Percentiles rank a stretch among this genome's conserved stretches.
Evolutionary conservation across 306 rosid genomes (phyloP).

Genomic region (Leucaena leucocephala): DNA sequence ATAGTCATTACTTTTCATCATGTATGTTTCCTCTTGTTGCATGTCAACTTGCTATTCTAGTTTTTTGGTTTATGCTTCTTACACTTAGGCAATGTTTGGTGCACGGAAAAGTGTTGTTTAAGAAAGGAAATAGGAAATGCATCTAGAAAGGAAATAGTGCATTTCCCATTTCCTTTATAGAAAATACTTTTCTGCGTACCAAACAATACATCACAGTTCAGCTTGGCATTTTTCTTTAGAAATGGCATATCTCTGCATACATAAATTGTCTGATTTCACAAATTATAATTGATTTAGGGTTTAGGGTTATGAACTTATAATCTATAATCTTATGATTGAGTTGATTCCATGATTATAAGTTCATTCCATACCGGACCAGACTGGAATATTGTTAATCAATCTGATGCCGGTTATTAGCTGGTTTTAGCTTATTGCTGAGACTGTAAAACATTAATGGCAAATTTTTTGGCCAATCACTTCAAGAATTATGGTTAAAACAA

Average conservation of each 20-base stretch:
- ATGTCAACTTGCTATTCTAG: background rate
- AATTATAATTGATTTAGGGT: background rate
- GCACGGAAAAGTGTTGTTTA: background rate
- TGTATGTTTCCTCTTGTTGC: background rate
- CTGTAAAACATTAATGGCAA: too few species aligned
- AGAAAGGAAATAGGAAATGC: background rate
- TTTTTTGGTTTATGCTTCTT: background rate
- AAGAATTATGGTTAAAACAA: too few species aligned
- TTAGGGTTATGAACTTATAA: too few species aligned
- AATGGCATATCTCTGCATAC: background rate
- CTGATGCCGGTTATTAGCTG: background rate
- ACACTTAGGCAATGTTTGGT: background rate
- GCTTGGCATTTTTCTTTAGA: background rate
- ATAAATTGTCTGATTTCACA: background rate
- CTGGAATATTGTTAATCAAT: slow-evolving; percentile 10
- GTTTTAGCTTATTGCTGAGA: background rate
- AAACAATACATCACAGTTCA: background rate
- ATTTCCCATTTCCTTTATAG: background rate
- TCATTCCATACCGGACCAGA: too few species aligned
- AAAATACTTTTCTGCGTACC: background rate
- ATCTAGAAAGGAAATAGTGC: background rate
- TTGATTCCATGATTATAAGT: too few species aligned
- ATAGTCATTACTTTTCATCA: background rate
- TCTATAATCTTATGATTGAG: too few species aligned
- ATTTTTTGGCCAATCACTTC: too few species aligned